phyloP scores from a whole-genome alignment of 331 rosid genomes.

The Dryas integrifolia region DNA sequence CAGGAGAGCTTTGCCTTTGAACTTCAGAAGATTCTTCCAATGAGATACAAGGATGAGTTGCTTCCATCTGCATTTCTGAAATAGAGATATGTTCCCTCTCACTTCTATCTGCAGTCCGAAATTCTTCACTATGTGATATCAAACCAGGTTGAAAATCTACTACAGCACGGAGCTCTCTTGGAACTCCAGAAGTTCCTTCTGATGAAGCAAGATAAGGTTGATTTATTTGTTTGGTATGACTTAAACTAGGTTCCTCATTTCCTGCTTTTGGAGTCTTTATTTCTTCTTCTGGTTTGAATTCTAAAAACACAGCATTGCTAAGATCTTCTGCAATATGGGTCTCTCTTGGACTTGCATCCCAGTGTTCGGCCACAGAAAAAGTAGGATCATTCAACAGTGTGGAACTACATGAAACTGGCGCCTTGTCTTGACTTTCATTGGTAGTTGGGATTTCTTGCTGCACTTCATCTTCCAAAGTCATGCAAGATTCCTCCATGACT shows the following conservation, averaged over 20 bases:
- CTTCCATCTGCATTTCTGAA: constrained; percentile 25
- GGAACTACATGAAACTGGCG: constrained; percentile 33
- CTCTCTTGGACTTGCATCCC: constrained; percentile 30
- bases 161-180: constrained; percentile 35
- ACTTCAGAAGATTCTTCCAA: constrained; percentile 32
- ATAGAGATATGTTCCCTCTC: constrained; percentile 15
- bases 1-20: constrained; percentile 31
- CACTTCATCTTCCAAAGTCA: constrained; percentile 32
- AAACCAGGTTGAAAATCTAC: constrained; percentile 22
- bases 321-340: constrained; percentile 21
- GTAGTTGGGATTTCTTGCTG: constrained; percentile 39
- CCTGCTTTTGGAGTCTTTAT: constrained; percentile 27
- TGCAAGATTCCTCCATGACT: constrained; percentile 18
- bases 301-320: constrained; percentile 25
- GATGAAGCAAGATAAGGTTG: constrained; percentile 24
- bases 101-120: constrained; percentile 23
- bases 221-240: constrained; percentile 20
- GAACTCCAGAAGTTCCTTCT: constrained; percentile 40
- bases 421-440: constrained; percentile 30
- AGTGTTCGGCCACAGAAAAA: constrained; percentile 23
- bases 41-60: constrained; percentile 33
- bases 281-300: constrained; percentile 29
- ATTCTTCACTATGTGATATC: constrained; percentile 25
- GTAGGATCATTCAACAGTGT: constrained; percentile 36
- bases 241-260: constrained; percentile 33